phyloP scores from a whole-genome alignment of 2,329 filamentous ascomycete species.

The Fusarium dimerum region DNA sequence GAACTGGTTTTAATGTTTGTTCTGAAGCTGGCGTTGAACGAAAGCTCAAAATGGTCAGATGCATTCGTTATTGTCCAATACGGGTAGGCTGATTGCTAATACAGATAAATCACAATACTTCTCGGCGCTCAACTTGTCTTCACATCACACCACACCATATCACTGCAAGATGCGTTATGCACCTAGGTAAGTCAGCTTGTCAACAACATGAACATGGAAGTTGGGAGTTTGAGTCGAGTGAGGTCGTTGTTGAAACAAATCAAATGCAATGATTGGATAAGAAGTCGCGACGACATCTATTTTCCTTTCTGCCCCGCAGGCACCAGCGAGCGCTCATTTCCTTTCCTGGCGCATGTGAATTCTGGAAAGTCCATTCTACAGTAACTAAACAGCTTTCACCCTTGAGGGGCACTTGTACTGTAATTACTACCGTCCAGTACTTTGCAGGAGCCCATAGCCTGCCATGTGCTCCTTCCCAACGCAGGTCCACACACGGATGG shows the following conservation, averaged over 20 bases:
- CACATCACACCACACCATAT: too few species aligned
- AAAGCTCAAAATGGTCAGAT: not conserved
- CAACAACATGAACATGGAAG: too few species aligned
- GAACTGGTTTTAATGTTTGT: not conserved
- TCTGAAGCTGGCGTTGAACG: not conserved
- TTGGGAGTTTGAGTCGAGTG: not conserved
- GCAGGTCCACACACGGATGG: slow-evolving; percentile 14
- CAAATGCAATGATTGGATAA: not conserved
- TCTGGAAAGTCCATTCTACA: too few species aligned
- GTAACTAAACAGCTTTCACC: too few species aligned
- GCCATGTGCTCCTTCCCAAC: slow-evolving; percentile 5
- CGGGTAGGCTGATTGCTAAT: not conserved
- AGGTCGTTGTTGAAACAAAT: too few species aligned
- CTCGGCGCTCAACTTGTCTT: too few species aligned
- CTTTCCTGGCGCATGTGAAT: too few species aligned
- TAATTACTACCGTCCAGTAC: too few species aligned
- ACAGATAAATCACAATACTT: too few species aligned
- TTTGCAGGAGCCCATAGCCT: slow-evolving; percentile 13
- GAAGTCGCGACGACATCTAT: slow-evolving; percentile 29
- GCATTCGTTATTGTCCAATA: not conserved
- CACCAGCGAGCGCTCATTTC: too few species aligned
- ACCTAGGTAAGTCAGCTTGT: too few species aligned
- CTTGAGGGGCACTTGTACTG: not conserved
- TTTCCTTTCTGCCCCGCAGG: not conserved
- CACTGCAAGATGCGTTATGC: too few species aligned